A percentile compares a stretch with the other conserved stretches of the same genome.
Evolutionary conservation across 129 eudicot species (phyloP).

Genomic region (Flaveria bidentis): DNA sequence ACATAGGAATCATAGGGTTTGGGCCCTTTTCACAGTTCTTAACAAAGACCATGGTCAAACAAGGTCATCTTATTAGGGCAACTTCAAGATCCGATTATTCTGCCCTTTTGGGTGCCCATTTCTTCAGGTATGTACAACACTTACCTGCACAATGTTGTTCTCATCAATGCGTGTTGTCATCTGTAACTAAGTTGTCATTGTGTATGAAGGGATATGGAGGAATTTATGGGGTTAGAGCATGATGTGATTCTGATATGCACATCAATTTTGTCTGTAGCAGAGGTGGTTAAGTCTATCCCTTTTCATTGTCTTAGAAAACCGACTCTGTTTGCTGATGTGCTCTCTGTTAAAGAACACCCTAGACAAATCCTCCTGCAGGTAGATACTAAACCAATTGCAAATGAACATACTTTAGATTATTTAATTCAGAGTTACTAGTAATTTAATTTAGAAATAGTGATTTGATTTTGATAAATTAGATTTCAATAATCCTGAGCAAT

Average conservation of each 20-base stretch:
- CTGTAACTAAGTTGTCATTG: background rate
- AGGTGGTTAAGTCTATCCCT: slow-evolving; percentile 56
- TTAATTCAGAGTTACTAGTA: background rate
- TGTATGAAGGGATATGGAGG: slow-evolving; percentile 48
- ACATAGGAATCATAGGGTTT: slow-evolving; percentile 72
- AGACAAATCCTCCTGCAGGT: slow-evolving; percentile 58
- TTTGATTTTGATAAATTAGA: no score
- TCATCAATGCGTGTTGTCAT: background rate
- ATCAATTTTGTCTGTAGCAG: slow-evolving; percentile 55
- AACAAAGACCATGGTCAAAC: slow-evolving; percentile 65
- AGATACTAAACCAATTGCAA: background rate
- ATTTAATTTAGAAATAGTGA: background rate
- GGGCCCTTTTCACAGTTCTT: slow-evolving; percentile 77
- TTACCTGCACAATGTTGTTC: slow-evolving; percentile 5
- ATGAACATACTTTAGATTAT: background rate
- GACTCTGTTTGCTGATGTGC: slow-evolving; percentile 64
- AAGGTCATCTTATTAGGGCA: slow-evolving; percentile 69
- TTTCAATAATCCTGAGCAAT: no score
- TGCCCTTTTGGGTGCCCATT: slow-evolving; percentile 42
- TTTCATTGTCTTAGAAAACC: slow-evolving; percentile 42
- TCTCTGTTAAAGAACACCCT: slow-evolving; percentile 73
- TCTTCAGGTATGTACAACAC: slow-evolving; percentile 46
- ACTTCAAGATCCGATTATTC: slow-evolving; percentile 73
- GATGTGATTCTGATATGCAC: slow-evolving; percentile 70
- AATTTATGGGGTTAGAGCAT: slow-evolving; percentile 46